Base-by-base conservation (phyloP, 2,329 filamentous ascomycete genomes). In the Tolypocladium inflatum region DNA sequence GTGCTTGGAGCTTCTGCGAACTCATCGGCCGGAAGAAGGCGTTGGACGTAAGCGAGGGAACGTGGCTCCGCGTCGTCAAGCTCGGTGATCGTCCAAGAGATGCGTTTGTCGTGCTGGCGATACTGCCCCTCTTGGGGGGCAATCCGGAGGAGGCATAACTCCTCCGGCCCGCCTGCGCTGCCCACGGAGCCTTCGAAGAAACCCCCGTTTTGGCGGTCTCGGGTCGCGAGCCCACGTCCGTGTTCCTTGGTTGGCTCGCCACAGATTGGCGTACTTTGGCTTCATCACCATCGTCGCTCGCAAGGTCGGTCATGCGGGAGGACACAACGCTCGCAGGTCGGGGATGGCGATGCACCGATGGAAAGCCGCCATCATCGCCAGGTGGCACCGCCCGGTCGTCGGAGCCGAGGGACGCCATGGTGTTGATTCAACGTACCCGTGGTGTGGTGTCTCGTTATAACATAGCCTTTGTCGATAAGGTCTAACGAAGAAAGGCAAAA, bases 21-120 rank as follows among this genome's bases (percentile, higher is more conserved):
- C 92, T 97, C 91, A 99, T 96, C 43, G 94, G 94, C 26, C 88
- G 88, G 70, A 96, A 96, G 76, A 99, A 97, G 57, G 90, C 93
- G 68, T 93, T 89, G 19, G 91, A 91, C 3, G 91, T 88, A 56
- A 99, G 77, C 2, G 89, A 91, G 1, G 94, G 92, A 23, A 96
- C 91, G 78, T 99, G 94, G 48, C 90, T 94, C 67, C 87, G 84
- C 69, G 87, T 91, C 52, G 88, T 80, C 48, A 89, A 80, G 63
- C 87, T 93, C 3, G 68, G 65, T 26, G 70, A 60, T 55, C 66
- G 67, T 19, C 78, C 80, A 56, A 78, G 87, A 63, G 80, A 80
- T 63, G 73, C 84, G 69, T 71, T 80, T 21, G 71, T 76, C 37
- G 76, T 70, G 57, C 72, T 73, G 17, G 74, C 72, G 57, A 74